phyloP scores from a whole-genome alignment of 2,329 filamentous ascomycete species.

The Geosmithia putterillii region DNA sequence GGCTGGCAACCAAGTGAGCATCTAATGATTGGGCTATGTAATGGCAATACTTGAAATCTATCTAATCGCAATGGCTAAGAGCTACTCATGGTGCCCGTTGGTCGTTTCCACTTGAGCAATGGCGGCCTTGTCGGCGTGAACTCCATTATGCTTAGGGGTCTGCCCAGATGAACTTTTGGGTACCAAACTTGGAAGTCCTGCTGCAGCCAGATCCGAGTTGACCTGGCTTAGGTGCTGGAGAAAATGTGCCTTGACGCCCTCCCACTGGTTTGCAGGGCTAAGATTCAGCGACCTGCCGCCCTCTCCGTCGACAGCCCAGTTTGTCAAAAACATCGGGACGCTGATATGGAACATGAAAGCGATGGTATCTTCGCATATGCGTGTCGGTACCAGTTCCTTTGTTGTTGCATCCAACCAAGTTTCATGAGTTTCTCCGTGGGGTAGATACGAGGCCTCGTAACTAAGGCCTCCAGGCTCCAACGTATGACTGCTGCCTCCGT shows the following conservation, averaged over 20 bases:
- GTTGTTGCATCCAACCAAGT: constrained; percentile 17
- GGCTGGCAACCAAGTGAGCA: no score
- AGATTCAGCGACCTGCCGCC: constrained; percentile 8
- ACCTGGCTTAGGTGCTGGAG: constrained; percentile 13
- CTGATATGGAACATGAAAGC: constrained; percentile 31
- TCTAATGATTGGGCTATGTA: no score
- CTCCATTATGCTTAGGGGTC: not conserved
- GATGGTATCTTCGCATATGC: constrained; percentile 31
- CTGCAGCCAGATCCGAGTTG: constrained; percentile 9
- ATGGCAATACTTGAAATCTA: no score
- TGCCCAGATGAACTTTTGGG: not conserved
- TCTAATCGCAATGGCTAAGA: no score
- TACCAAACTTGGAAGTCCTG: constrained; percentile 5
- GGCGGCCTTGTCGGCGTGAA: not conserved
- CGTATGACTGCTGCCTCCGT: constrained; percentile 25
- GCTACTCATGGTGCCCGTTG: no score
- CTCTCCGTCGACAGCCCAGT: constrained; percentile 11
- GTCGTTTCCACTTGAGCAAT: no score
- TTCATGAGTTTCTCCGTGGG: not conserved
- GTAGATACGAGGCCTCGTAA: not conserved
- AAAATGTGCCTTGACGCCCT: constrained; percentile 12
- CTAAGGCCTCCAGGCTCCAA: constrained; percentile 24
- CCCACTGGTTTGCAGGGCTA: constrained; percentile 9
- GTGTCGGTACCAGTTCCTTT: constrained; percentile 25
- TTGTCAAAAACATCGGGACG: constrained; percentile 11